Conservation (phyloP, 116 monocot genomes). For the Posidonia oceanica region DNA sequence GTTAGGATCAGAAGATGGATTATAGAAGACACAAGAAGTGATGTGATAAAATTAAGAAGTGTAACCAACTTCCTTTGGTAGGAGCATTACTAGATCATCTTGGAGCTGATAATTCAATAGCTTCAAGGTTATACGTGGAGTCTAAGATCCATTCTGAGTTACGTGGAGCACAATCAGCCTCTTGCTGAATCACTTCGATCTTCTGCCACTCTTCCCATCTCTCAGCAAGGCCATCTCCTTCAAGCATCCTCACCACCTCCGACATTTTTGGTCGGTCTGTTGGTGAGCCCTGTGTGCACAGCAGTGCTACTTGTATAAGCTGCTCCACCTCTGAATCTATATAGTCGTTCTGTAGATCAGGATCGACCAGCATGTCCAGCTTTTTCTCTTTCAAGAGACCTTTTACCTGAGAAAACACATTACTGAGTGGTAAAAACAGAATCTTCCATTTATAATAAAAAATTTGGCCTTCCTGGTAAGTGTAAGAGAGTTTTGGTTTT, state of each 20-base stretch:
- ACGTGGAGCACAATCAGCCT: constrained; percentile 46
- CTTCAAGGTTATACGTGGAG: constrained; percentile 12
- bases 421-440: background rate
- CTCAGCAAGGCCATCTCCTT: constrained; percentile 93
- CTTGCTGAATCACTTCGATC: constrained; percentile 65
- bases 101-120: constrained; percentile 12
- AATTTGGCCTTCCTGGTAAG: too few species aligned
- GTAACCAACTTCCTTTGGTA: background rate
- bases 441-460: too few species aligned
- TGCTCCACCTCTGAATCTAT: constrained; percentile 75
- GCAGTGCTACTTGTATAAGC: constrained; percentile 84
- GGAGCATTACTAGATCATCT: background rate
- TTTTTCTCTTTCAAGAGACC: constrained; percentile 80
- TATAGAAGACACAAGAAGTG: background rate
- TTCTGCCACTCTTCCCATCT: constrained; percentile 98
- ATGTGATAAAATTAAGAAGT: background rate
- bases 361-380: constrained; percentile 82
- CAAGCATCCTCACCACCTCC: constrained; percentile 93
- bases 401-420: constrained; percentile 56
- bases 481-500: too few species aligned
- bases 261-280: constrained; percentile 86
- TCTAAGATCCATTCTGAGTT: constrained; percentile 46
- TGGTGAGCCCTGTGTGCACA: constrained; percentile 86
- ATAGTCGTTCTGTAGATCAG: constrained; percentile 68
- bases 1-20: background rate